Percentiles rank a stretch among this genome's conserved stretches.
Evolutionary conservation across 2,329 filamentous ascomycete genomes (phyloP).

Genomic region (Colletotrichum limetticola): DNA sequence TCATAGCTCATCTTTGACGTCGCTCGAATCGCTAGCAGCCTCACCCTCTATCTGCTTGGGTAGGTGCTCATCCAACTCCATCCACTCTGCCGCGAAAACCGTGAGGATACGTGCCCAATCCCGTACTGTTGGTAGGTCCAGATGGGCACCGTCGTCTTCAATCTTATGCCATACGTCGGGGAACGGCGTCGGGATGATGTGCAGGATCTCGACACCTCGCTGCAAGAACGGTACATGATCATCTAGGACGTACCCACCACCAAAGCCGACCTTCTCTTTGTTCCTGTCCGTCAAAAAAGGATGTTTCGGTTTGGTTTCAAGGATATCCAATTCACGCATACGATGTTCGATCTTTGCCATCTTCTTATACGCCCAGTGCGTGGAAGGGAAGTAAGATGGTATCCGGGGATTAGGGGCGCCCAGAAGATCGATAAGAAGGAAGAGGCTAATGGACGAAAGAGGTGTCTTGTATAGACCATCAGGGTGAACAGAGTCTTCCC

Average conservation of each 20-base stretch:
- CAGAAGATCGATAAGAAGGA: constrained; percentile 91
- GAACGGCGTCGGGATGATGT: constrained; percentile 88
- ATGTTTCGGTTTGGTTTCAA: constrained; percentile 67
- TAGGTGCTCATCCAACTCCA: constrained; percentile 72
- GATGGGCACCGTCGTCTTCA: constrained; percentile 83
- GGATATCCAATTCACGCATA: constrained; percentile 72
- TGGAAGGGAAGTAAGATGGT: constrained; percentile 88
- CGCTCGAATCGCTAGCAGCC: constrained; percentile 37
- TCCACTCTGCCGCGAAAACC: constrained; percentile 90
- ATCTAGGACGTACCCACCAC: constrained; percentile 72
- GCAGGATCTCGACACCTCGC: constrained; percentile 87
- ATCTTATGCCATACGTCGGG: constrained; percentile 88
- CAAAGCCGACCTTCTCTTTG: constrained; percentile 60
- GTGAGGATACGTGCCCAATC: constrained; percentile 90
- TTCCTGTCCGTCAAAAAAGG: constrained; percentile 74
- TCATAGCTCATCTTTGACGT: constrained; percentile 25
- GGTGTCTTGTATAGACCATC: constrained; percentile 80
- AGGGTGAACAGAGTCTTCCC: constrained; percentile 78
- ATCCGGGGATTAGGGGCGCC: constrained; percentile 76
- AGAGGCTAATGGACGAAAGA: constrained; percentile 84
- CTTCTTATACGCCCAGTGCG: constrained; percentile 90
- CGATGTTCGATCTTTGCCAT: constrained; percentile 81
- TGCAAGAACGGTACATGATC: constrained; percentile 93
- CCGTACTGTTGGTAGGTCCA: constrained; percentile 81
- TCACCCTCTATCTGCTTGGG: constrained; percentile 40